These are phyloP conservation scores for Aspergillus fructus DNA, from an alignment of 2,329 filamentous ascomycete genomes.

Conservation along the genomic window DNA sequence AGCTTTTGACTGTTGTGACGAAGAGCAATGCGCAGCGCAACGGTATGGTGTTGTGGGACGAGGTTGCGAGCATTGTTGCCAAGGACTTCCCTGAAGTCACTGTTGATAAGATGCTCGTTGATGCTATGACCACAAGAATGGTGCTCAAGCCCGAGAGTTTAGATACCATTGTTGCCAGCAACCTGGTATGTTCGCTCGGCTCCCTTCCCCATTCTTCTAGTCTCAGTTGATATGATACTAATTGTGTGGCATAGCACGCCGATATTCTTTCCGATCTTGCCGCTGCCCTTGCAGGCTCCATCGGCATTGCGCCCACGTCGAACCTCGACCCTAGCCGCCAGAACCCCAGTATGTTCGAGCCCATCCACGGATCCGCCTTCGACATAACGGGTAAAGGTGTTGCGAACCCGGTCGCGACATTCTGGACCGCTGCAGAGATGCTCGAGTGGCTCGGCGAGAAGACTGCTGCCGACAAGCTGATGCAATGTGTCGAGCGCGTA, in stretches of 20 bases:
- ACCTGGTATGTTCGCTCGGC: slow-evolving; percentile 41
- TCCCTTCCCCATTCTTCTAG: not conserved
- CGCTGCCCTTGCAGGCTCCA: slow-evolving; percentile 67
- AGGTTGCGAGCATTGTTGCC: slow-evolving; percentile 56
- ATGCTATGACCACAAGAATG: slow-evolving; percentile 67
- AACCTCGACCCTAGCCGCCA: slow-evolving; percentile 65
- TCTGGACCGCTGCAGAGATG: slow-evolving; percentile 71
- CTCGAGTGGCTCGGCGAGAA: slow-evolving; percentile 62
- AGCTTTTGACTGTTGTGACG: slow-evolving; percentile 62
- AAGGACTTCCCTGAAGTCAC: slow-evolving; percentile 61
- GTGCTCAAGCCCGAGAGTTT: slow-evolving; percentile 59
- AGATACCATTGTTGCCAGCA: slow-evolving; percentile 65
- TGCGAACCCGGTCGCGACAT: slow-evolving; percentile 64
- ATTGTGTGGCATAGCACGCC: slow-evolving; percentile 41
- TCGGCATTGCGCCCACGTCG: slow-evolving; percentile 69
- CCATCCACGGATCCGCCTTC: slow-evolving; percentile 63
- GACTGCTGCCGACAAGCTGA: slow-evolving; percentile 56
- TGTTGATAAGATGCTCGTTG: slow-evolving; percentile 66
- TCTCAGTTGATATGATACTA: not conserved
- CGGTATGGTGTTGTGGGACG: slow-evolving; percentile 69
- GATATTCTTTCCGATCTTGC: slow-evolving; percentile 71
- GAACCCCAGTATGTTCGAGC: slow-evolving; percentile 64
- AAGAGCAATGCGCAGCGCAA: slow-evolving; percentile 67
- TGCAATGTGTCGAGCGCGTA: slow-evolving; percentile 62
- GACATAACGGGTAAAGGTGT: slow-evolving; percentile 63